Conservation (phyloP, 148 eudicot species). For the Silene latifolia region DNA sequence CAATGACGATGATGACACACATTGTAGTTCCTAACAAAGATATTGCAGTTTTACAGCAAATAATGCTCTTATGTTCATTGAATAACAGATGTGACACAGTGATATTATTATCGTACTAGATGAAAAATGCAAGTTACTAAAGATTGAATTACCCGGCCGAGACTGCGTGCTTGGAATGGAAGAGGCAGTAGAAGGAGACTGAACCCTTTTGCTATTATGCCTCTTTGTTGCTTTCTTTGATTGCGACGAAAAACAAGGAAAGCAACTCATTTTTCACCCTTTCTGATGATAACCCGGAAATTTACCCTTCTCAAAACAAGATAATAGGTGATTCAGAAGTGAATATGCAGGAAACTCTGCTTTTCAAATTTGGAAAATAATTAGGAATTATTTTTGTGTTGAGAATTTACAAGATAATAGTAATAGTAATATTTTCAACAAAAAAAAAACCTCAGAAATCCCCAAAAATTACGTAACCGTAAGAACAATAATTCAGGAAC, state of each 20-base stretch:
- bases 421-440: neutral
- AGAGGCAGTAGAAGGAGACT: constrained; percentile 25
- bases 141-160: constrained; percentile 25
- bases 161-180: constrained; percentile 25
- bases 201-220: constrained; percentile 25
- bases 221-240: constrained; percentile 40
- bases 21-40: neutral
- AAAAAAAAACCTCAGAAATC: neutral
- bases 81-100: too few species aligned
- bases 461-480: neutral
- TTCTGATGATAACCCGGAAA: neutral
- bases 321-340: neutral
- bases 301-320: neutral
- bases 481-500: neutral
- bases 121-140: neutral
- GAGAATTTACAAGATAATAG: neutral
- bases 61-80: neutral
- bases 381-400: neutral
- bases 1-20: neutral
- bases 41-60: neutral
- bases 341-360: neutral
- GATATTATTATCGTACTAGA: neutral
- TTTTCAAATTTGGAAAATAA: neutral
- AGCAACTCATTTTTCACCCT: constrained; percentile 46
- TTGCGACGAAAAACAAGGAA: constrained; percentile 67